Evolutionary conservation across 352 stramenopile species (phyloP), one percentile per base, ranked within the genome.

Genomic region (Pythium rhizo-oryzae): DNA sequence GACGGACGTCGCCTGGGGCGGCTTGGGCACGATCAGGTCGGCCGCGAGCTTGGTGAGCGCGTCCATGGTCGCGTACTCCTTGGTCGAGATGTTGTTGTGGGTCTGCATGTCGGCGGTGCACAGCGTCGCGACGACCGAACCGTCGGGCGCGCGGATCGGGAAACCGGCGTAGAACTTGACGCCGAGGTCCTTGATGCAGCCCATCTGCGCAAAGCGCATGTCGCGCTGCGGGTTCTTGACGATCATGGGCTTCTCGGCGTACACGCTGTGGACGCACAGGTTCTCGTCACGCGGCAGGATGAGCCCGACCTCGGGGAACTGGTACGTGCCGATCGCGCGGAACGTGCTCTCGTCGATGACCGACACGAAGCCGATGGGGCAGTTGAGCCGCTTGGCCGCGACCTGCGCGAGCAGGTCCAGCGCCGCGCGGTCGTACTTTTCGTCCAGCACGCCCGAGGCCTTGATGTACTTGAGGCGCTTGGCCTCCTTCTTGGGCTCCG

Each of bases 21-120:
- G 28, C 37, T 67, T 59, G 16, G 69, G 62, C 28, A 69, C 25
- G 25, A 81, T 59, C 9, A 91, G 72, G 15, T 88, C 78, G 3
- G 75, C 75, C 2, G 80, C 80, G 25, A 90, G 70, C 53, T 87
- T 80, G 37, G 72, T 69, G 19, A 90, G 75, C 63, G 74, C 71
- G 39, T 90, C 72, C 84, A 90, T 92, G 23, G 84, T 92, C 21
- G 84, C 80, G 62, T 90, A 92, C 62, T 92, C 80, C 63, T 86
- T 86, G 41, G 78, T 86, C 15, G 80, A 80, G 64, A 92, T 85
- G 65, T 85, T 81, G 62, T 81, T 73, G 64, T 89, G 80, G 8
- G 84, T 69, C 15, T 67, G 54, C 2, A 67, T 63, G 50, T 90
- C 82, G 8, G 72, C 70, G 11, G 78, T 59, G 43, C 80, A 86